These are phyloP conservation scores for Insectozyma bohioensis DNA, from an alignment of 1,139 yeast genomes.

Conservation along the genomic window DNA sequence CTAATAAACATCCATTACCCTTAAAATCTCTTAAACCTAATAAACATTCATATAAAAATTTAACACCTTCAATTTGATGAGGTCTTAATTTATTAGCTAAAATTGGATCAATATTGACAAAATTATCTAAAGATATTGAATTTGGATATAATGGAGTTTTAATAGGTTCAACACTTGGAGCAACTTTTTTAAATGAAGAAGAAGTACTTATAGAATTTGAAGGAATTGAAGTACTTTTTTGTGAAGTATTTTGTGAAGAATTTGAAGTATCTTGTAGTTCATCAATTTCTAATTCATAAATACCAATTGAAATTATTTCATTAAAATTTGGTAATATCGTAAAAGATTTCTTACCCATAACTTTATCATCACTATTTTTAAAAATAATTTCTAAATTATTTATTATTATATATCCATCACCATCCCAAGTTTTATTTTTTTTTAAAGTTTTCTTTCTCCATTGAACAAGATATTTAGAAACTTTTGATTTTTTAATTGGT, in stretches of 20 bases:
- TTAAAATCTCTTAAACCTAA: conserved; percentile 57
- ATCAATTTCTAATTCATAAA: conserved; percentile 40
- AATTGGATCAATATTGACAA: conserved; percentile 70
- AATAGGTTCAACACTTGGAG: conserved; percentile 8
- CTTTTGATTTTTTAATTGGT: too few relatives aligned
- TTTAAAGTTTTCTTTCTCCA: conserved; percentile 73
- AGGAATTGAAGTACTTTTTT: too few relatives aligned
- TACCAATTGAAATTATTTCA: conserved; percentile 47
- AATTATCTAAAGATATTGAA: conserved; percentile 17
- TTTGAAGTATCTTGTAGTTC: neutral
- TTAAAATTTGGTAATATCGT: conserved; percentile 22
- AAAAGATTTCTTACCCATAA: conserved; percentile 19
- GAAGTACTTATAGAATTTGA: too few relatives aligned
- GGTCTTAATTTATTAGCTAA: conserved; percentile 61
- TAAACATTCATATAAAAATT: conserved; percentile 77
- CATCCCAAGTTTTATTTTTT: conserved; percentile 94
- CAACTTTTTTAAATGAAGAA: conserved; percentile 15
- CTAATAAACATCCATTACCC: conserved; percentile 80
- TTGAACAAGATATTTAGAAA: conserved; percentile 47
- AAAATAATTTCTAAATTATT: conserved; percentile 16
- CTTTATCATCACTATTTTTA: conserved; percentile 17
- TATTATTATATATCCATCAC: conserved; percentile 65
- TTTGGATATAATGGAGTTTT: conserved; percentile 10
- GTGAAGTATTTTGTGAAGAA: too few relatives aligned
- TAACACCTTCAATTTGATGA: conserved; percentile 84